phyloP scores from a whole-genome alignment of 352 stramenopile genomes.

The Globisporangium nodosum region DNA sequence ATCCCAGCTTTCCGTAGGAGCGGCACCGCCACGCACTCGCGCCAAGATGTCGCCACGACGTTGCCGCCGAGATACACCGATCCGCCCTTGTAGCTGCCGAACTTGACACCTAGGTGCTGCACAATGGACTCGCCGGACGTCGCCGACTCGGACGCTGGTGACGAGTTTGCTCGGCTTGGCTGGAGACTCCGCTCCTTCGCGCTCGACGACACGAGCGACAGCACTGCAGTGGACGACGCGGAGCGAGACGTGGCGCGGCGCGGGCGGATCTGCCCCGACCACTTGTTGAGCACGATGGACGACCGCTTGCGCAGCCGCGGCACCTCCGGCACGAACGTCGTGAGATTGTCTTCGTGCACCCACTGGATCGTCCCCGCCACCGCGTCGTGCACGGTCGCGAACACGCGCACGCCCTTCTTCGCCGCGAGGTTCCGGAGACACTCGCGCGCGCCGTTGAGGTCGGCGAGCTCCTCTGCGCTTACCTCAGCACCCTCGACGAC shows the following conservation, averaged over 20 bases:
- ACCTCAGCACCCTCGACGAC: constrained; percentile 46
- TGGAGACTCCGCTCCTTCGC: neutral
- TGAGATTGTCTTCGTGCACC: constrained; percentile 43
- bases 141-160: constrained; percentile 7
- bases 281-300: constrained; percentile 71
- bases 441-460: constrained; percentile 77
- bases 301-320: constrained; percentile 67
- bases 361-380: constrained; percentile 44
- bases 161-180: neutral
- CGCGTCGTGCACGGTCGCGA: constrained; percentile 35
- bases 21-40: constrained; percentile 66
- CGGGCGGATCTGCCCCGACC: constrained; percentile 46
- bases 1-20: constrained; percentile 65
- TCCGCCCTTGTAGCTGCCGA: constrained; percentile 35
- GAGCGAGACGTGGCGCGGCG: constrained; percentile 53
- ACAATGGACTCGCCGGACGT: constrained; percentile 25
- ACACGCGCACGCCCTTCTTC: constrained; percentile 45
- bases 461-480: constrained; percentile 57
- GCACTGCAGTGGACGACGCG: constrained; percentile 50
- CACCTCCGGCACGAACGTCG: constrained; percentile 31
- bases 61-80: constrained; percentile 78
- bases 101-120: constrained; percentile 35
- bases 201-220: constrained; percentile 35
- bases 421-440: constrained; percentile 66
- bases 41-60: constrained; percentile 64